These are phyloP conservation scores for Ganoderma sinense DNA, from an alignment of 1,284 basidiomycete species.

Conservation along the genomic window DNA sequence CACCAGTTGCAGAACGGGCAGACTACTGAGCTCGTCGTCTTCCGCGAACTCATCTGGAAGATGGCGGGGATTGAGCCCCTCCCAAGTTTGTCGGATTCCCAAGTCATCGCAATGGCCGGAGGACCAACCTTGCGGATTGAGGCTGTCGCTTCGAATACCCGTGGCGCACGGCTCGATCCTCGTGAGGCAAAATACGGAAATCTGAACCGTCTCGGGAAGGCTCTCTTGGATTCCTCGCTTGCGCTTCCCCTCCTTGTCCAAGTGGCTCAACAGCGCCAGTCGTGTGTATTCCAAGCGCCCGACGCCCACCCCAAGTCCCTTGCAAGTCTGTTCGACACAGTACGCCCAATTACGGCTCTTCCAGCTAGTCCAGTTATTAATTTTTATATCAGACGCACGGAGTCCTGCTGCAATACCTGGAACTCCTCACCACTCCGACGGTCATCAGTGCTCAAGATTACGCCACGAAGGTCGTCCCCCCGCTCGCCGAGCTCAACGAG, in stretches of 20 bases:
- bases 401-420: slow-evolving; percentile 78
- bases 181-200: slow-evolving; percentile 66
- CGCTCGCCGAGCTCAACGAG: slow-evolving; percentile 74
- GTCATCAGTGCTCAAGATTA: slow-evolving; percentile 71
- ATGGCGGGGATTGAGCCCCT: slow-evolving; percentile 96
- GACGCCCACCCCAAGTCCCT: slow-evolving; percentile 86
- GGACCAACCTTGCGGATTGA: slow-evolving; percentile 90
- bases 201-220: slow-evolving; percentile 73
- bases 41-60: slow-evolving; percentile 92
- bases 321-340: slow-evolving; percentile 87
- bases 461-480: slow-evolving; percentile 70
- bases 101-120: slow-evolving; percentile 90
- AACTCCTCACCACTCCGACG: slow-evolving; percentile 71
- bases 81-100: slow-evolving; percentile 87
- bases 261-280: slow-evolving; percentile 87
- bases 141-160: slow-evolving; percentile 75
- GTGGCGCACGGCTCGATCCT: slow-evolving; percentile 75
- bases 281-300: slow-evolving; percentile 75
- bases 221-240: slow-evolving; percentile 74
- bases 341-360: slow-evolving; percentile 49
- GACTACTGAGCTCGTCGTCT: slow-evolving; percentile 89
- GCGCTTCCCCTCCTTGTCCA: slow-evolving; percentile 88
- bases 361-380: slow-evolving; percentile 35
- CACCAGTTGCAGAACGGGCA: slow-evolving; percentile 89
- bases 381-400: slow-evolving; percentile 69